Base-by-base conservation (phyloP, 805 yeast genomes). In the Metschnikowia lachancei region DNA sequence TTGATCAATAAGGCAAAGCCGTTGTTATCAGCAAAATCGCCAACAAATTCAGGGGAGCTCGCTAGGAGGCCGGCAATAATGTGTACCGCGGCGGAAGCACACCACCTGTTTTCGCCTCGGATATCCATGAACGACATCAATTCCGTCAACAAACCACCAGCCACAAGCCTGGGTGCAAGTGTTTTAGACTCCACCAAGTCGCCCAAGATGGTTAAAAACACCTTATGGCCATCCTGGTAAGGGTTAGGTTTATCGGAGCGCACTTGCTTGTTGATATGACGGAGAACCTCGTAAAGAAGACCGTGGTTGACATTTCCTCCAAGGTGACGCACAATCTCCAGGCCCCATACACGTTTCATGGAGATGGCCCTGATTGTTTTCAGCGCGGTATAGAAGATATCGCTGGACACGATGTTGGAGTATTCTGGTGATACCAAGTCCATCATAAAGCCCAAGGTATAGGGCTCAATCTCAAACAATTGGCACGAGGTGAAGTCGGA, bases 301-400 rank as follows among this genome's bases (percentile, higher is more conserved):
- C 97, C 97, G 64, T 91, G 96, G 50, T 83, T 81, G 33, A 91
- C 89, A 61, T 88, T 88, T 9, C 94, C 97, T 17, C 94, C 88
- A 52, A 90, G 63, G 11, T 87, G 82, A 47, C 89, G 75, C 43
- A 90, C 73, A 18, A 91, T 74, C 54, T 90, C 97, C 41, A 83
- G 74, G 14, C 91, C 83, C 79, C 90, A 85, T 3, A 76, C 75
- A 39, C 81, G 80, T 57, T 81, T 82, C 17, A 77, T 69, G 1
- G 95, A 77, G 28, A 88, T 79, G 51, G 83, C 78, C 51, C 85
- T 86, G 43, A 91, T 70, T 0, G 91, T 78, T 49, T 81, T 78
- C 41, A 83, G 62, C 1, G 92, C 87, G 35, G 82, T 76, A 36
- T 76, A 65, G 48, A 83, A 75, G 2, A 87, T 71, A 1, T 73